These are phyloP conservation scores for Citrus hindsii DNA, from an alignment of 345 rosid species.

Conservation along the genomic window DNA sequence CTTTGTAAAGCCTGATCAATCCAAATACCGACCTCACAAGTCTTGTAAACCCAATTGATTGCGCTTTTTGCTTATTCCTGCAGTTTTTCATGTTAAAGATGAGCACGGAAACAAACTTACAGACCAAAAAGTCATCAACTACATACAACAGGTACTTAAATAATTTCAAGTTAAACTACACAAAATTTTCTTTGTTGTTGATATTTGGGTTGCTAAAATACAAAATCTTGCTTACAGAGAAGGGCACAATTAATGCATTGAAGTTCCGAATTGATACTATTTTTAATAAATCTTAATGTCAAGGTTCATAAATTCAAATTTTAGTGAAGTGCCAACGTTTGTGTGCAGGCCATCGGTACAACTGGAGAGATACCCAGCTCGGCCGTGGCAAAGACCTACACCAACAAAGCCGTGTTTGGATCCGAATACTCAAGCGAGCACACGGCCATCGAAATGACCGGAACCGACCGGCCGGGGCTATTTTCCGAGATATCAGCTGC, in stretches of 20 bases:
- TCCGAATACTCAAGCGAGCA: slow-evolving; percentile 34
- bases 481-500: slow-evolving; percentile 77
- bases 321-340: neutral
- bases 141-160: slow-evolving; percentile 48
- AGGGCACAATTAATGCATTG: too few relatives aligned
- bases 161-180: neutral
- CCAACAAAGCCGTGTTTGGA: slow-evolving; percentile 17
- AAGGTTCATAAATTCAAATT: too few relatives aligned
- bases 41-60: neutral
- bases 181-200: neutral
- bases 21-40: neutral
- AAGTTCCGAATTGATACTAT: too few relatives aligned
- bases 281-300: too few relatives aligned
- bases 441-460: slow-evolving; percentile 65
- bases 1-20: neutral
- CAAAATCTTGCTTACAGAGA: too few relatives aligned
- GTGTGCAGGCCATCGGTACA: slow-evolving; percentile 52
- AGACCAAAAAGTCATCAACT: slow-evolving; percentile 51
- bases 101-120: slow-evolving; percentile 61
- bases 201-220: too few relatives aligned
- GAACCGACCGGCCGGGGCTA: slow-evolving; percentile 67
- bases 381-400: slow-evolving; percentile 12
- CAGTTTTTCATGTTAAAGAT: slow-evolving; percentile 85
- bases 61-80: neutral
- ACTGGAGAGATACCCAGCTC: slow-evolving; percentile 40